Evolutionary conservation across 1,284 basidiomycete species (phyloP), one percentile per base, ranked within the genome.

Genomic region (Leccinum colubrinum): DNA sequence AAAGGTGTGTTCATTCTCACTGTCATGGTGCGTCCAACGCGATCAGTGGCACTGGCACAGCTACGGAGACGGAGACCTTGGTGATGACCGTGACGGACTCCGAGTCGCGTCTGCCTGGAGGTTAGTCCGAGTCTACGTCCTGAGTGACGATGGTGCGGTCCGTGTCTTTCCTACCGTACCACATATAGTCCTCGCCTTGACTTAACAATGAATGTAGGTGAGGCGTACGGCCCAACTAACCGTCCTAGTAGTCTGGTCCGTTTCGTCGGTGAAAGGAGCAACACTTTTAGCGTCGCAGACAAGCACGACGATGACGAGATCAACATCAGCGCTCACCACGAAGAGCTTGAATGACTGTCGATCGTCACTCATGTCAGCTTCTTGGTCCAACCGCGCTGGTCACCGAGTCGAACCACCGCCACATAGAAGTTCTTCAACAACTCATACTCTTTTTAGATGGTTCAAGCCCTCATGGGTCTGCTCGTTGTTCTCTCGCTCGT

Each of bases 401-500:
- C 27, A 30, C 27, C 27, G 69, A 71, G 81, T 72, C 39, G 27
- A 39, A 56, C 12, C 35, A 37, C 12, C 11, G 33, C 69, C 61
- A 51, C 25, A 59, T 63, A 56, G 62, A 64, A 25, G 55, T 51
- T 27, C 48, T 30, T 30, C 15, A 30, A 14, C 15, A 30, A 14
- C 27, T 30, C 14, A 53, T 11, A 15, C n/a, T n/a, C n/a, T 58
- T 7, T 6, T 4, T 22, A 92, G 90, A 77, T 90, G 61, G 90
- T 92, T 17, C 93, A 95, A 75, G 88, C 76, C 3, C 79, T 93
- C 58, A 92, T 98, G 91, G 96, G 95, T 27, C 75, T 95, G 20
- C 76, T 98, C 37, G 95, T 97, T 35, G 82, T 98, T 53, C 80
- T 87, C 9, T 94, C 93, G 4, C 81, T 98, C 52, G 83, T 98